A percentile compares a stretch with the other conserved stretches of the same genome.
phyloP scores from a whole-genome alignment of 257 asterid species.

The Leptodermis oblonga region DNA sequence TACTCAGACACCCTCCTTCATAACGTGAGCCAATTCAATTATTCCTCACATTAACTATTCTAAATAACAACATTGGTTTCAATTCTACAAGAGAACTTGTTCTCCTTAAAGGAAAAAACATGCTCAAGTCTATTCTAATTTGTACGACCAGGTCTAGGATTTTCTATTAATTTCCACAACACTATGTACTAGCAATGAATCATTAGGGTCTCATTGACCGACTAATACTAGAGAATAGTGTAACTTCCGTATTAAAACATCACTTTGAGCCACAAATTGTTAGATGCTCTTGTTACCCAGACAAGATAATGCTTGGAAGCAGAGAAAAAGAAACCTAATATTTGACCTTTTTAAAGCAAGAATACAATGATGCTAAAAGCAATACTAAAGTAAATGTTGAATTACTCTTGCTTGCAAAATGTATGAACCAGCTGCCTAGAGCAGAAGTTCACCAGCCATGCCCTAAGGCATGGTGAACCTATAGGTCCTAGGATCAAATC shows the following conservation, averaged over 20 bases:
- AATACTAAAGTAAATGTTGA: neutral
- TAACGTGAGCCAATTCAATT: neutral
- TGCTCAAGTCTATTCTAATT: neutral
- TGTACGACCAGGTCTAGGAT: neutral
- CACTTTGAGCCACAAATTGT: too few relatives aligned
- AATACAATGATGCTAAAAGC: neutral
- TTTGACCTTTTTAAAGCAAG: neutral
- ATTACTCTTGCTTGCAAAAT: neutral
- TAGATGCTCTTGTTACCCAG: neutral
- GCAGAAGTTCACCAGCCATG: too few relatives aligned
- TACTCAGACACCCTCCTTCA: neutral
- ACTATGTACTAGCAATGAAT: neutral
- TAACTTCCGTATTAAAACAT: too few relatives aligned
- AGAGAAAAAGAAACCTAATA: neutral
- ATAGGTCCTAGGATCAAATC: too few relatives aligned
- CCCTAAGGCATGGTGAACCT: too few relatives aligned
- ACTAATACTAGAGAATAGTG: neutral
- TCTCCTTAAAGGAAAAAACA: neutral
- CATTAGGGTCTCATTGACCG: neutral
- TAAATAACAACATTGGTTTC: neutral
- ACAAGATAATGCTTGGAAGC: neutral
- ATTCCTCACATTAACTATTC: neutral
- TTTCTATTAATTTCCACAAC: neutral
- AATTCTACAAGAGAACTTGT: neutral
- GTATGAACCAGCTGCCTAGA: too few relatives aligned